These are phyloP conservation scores for Boletus speciosus DNA, from an alignment of 768 basidiomycete genomes.

Conservation along the genomic window DNA sequence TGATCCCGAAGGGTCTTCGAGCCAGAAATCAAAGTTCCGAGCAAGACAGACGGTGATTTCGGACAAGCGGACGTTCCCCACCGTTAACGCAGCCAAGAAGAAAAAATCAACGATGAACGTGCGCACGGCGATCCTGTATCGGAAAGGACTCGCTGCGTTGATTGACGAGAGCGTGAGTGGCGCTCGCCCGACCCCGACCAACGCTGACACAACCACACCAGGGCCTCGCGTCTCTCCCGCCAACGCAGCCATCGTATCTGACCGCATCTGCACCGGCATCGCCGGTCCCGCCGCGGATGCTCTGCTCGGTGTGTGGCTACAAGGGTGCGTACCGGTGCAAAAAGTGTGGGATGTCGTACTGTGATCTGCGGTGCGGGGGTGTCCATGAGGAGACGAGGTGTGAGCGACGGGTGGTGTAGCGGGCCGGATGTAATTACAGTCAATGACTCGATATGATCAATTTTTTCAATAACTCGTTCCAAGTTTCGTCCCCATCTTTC, in stretches of 20 bases:
- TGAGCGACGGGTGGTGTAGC: slow-evolving; percentile 63
- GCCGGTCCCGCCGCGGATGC: slow-evolving; percentile 58
- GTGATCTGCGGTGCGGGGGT: slow-evolving; percentile 66
- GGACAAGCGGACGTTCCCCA: slow-evolving; percentile 57
- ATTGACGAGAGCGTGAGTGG: slow-evolving; percentile 78
- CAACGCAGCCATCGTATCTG: slow-evolving; percentile 63
- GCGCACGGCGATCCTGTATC: slow-evolving; percentile 75
- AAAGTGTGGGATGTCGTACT: slow-evolving; percentile 73
- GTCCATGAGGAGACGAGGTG: slow-evolving; percentile 81
- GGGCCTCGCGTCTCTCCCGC: slow-evolving; percentile 56
- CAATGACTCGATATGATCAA: background rate
- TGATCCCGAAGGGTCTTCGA: slow-evolving; percentile 22
- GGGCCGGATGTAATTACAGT: background rate
- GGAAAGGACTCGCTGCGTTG: slow-evolving; percentile 70
- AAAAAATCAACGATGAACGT: slow-evolving; percentile 83
- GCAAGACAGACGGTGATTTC: slow-evolving; percentile 72
- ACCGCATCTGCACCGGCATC: slow-evolving; percentile 62
- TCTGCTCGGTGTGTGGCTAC: slow-evolving; percentile 88
- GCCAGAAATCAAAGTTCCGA: slow-evolving; percentile 50
- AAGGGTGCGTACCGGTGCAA: slow-evolving; percentile 78
- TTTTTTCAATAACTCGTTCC: slow-evolving; percentile 10
- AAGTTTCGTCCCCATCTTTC: background rate
- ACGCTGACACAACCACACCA: slow-evolving; percentile 25
- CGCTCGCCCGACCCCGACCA: background rate
- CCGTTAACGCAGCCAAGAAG: slow-evolving; percentile 37